A percentile compares a stretch with the other conserved stretches of the same genome.
Evolutionary conservation across 176 grass and related monocot species (phyloP).

Genomic region (Puccinellia tenuiflora): DNA sequence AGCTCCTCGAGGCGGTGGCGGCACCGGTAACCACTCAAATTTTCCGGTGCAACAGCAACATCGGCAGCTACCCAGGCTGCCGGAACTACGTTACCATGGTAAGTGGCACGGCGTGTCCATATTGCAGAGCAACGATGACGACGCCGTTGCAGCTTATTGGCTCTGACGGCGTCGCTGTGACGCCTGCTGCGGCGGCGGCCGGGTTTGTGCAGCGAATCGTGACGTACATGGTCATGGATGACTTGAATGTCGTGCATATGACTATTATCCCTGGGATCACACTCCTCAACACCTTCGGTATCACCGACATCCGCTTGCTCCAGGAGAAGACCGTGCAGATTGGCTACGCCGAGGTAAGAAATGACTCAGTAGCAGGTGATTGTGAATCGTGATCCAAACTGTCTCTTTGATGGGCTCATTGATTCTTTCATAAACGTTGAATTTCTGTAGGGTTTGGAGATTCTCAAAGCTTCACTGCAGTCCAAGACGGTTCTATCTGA

Average conservation of each 20-base stretch:
- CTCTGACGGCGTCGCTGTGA: neutral
- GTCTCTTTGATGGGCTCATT: too few relatives aligned
- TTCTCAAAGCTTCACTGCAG: conserved; percentile 26
- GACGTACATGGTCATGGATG: neutral
- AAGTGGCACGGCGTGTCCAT: neutral
- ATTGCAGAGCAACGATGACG: neutral
- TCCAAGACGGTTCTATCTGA: conserved; percentile 39
- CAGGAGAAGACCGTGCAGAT: conserved; percentile 30
- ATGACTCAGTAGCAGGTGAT: too few relatives aligned
- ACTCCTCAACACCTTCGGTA: conserved; percentile 17
- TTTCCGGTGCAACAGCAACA: neutral
- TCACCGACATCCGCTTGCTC: conserved; percentile 12
- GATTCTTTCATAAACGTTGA: neutral
- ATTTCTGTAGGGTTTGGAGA: conserved; percentile 19
- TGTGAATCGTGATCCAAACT: too few relatives aligned
- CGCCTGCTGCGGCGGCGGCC: too few relatives aligned
- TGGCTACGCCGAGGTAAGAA: neutral
- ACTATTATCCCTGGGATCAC: conserved; percentile 34
- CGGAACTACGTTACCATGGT: neutral
- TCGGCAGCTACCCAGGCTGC: neutral
- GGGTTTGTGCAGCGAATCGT: neutral
- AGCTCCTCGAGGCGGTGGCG: neutral
- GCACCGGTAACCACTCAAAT: neutral
- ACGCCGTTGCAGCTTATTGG: neutral
- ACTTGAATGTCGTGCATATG: conserved; percentile 32